These are phyloP conservation scores for Trichomonascaceae sp. DNA, from an alignment of 1,139 yeast genomes.

Conservation along the genomic window DNA sequence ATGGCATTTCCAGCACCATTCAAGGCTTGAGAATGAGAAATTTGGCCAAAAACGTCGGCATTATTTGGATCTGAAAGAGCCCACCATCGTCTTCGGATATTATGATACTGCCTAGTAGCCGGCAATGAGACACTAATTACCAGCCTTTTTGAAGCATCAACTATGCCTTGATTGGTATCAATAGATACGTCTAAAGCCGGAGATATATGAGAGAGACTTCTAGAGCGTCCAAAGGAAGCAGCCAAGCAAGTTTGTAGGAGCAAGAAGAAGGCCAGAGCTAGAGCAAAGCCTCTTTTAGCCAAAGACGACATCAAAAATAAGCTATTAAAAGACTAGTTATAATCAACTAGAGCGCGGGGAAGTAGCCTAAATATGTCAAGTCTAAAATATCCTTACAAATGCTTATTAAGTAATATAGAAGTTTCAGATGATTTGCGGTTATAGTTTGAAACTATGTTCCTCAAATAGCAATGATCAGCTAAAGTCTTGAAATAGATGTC, in stretches of 20 bases:
- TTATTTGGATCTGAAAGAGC: slow-evolving; percentile 29
- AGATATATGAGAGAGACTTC: slow-evolving; percentile 23
- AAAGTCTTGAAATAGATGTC: background rate
- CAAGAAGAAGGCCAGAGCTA: background rate
- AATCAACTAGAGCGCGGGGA: too few relatives aligned
- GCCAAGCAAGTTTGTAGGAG: background rate
- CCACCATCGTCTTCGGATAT: slow-evolving; percentile 29
- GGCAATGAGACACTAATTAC: slow-evolving; percentile 23
- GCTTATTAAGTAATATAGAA: background rate
- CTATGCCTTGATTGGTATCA: slow-evolving; percentile 11
- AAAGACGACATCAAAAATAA: background rate
- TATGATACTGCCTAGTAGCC: slow-evolving; percentile 22
- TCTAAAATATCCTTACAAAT: background rate
- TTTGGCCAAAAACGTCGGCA: slow-evolving; percentile 4
- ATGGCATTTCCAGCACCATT: background rate
- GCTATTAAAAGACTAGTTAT: background rate
- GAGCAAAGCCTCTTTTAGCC: background rate
- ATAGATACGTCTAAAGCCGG: slow-evolving; percentile 18
- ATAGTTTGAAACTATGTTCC: background rate
- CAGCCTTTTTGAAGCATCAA: slow-evolving; percentile 10
- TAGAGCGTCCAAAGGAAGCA: slow-evolving; percentile 17
- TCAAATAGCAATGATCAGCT: background rate
- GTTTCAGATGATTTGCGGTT: background rate
- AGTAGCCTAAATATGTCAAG: background rate
- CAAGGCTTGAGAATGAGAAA: background rate